A percentile compares a stretch with the other conserved stretches of the same genome.
These are phyloP conservation scores for Nothophoma quercina DNA, from an alignment of 2,329 filamentous ascomycete genomes.

Conservation along the genomic window DNA sequence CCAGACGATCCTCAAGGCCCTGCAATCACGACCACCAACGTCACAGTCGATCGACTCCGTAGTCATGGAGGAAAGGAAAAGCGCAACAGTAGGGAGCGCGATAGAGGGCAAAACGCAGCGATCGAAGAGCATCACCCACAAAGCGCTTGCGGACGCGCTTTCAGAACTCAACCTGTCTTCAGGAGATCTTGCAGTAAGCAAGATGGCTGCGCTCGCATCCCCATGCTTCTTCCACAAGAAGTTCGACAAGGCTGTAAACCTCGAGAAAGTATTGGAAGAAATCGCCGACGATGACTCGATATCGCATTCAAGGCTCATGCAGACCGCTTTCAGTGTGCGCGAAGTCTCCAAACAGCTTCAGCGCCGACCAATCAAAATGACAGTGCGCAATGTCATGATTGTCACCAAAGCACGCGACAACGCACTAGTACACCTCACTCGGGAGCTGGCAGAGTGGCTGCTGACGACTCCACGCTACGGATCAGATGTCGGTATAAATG, in stretches of 20 bases:
- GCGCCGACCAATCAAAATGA: conserved; percentile 87
- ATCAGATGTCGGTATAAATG: conserved; percentile 88
- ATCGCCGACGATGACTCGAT: conserved; percentile 87
- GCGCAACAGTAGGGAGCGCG: conserved; percentile 47
- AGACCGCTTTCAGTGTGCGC: conserved; percentile 92
- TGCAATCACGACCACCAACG: conserved; percentile 68
- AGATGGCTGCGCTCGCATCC: conserved; percentile 77
- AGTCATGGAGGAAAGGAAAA: conserved; percentile 56
- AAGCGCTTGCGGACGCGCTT: conserved; percentile 69
- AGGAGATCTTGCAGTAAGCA: conserved; percentile 50
- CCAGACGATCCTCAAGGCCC: conserved; percentile 83
- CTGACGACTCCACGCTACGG: conserved; percentile 89
- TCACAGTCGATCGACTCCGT: conserved; percentile 70
- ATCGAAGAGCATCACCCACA: conserved; percentile 48
- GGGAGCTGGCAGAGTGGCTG: conserved; percentile 87
- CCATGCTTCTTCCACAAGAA: conserved; percentile 98
- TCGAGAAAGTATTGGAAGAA: conserved; percentile 93
- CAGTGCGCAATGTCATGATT: conserved; percentile 95
- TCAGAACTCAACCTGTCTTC: conserved; percentile 60
- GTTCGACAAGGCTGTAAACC: conserved; percentile 95
- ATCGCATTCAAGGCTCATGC: conserved; percentile 91
- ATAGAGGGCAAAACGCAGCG: conserved; percentile 33
- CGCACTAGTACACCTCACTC: conserved; percentile 84
- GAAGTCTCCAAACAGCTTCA: conserved; percentile 97
- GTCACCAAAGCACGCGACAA: conserved; percentile 98